These are phyloP conservation scores for Mycosphaerelloides madeirae DNA, from an alignment of 2,329 filamentous ascomycete species.

Conservation along the genomic window DNA sequence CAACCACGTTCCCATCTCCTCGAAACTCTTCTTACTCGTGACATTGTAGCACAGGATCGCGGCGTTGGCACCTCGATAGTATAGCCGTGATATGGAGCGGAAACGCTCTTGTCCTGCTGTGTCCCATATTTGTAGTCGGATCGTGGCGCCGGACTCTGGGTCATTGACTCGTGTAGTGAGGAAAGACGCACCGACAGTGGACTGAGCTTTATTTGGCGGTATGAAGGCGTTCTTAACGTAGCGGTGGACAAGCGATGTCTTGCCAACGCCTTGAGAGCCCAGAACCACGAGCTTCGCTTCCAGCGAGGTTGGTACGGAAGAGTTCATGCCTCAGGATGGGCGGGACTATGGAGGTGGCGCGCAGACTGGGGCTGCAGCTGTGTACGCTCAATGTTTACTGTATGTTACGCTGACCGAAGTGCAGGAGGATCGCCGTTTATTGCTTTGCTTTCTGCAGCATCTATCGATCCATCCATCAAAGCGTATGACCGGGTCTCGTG, in stretches of 20 bases:
- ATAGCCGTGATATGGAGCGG: constrained; percentile 86
- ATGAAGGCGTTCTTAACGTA: constrained; percentile 70
- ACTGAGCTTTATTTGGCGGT: constrained; percentile 46
- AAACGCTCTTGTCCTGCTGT: constrained; percentile 95
- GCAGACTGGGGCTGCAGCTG: neutral
- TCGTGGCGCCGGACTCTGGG: constrained; percentile 75
- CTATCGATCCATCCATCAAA: too few species aligned
- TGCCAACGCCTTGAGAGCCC: constrained; percentile 73
- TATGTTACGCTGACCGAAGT: neutral
- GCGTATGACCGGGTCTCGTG: too few species aligned
- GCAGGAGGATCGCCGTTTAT: neutral
- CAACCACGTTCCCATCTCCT: constrained; percentile 90
- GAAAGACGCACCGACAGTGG: constrained; percentile 49
- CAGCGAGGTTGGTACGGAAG: constrained; percentile 48
- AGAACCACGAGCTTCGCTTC: constrained; percentile 80
- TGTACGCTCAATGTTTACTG: neutral
- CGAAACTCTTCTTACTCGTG: constrained; percentile 77
- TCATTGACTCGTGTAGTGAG: constrained; percentile 67
- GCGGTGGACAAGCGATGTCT: constrained; percentile 71
- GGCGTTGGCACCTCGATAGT: constrained; percentile 92
- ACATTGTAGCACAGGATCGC: constrained; percentile 94
- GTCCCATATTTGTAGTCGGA: constrained; percentile 95
- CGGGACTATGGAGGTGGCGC: too few species aligned
- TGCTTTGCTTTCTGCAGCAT: neutral
- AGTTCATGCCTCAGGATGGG: constrained; percentile 6